Evolutionary conservation across 805 yeast genomes (phyloP), one percentile per base, ranked within the genome.

Genomic region (Groenewaldozyma tartarivorans): DNA sequence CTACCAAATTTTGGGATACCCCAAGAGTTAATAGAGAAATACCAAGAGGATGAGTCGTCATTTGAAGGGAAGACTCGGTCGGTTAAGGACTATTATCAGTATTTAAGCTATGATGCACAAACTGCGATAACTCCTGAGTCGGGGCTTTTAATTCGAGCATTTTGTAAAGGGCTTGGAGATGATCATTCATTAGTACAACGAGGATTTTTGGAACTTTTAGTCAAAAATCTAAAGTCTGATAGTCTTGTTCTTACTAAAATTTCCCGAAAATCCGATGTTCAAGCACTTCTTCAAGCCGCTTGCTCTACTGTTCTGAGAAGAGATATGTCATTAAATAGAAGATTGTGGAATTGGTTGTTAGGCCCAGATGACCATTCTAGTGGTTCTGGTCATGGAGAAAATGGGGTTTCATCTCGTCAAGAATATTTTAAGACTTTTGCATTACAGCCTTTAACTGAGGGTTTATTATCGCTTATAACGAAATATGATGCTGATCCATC

Each of bases 251-350:
- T 82, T 20, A 73, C 71, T 35, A 51, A 56, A 2, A 45, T 77
- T 7, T 64, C 76, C 1, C 60, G 75, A 1, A 51, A 60, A 0
- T 62, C 67, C 4, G 95, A 86, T 51, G 70, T 73, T 36, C 71
- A 74, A 45, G 51, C 71, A 22, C 61, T 87, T 30, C 57, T 86
- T 15, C 64, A 79, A 60, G 67, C 77, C 6, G 79, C 87, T 30
- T 72, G 86, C 20, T 61, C 69, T 7, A 77, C 88, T 0, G 80
- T 92, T 2, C 63, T 86, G 34, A 75, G 81, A 35, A 79, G 79
- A 50, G 99, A 92, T 59, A 86, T 92, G 96, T 86, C 96, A 5
- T 69, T 92, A 44, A 92, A 92, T 58, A 71, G 98, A 60, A 72
- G 99, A 52, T 68, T 92, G 17, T 88, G 97, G 96, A 79, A 72